Evolutionary conservation across 352 stramenopile genomes (phyloP), one percentile per base, ranked within the genome.

Genomic region (Globisporangium irregulare): DNA sequence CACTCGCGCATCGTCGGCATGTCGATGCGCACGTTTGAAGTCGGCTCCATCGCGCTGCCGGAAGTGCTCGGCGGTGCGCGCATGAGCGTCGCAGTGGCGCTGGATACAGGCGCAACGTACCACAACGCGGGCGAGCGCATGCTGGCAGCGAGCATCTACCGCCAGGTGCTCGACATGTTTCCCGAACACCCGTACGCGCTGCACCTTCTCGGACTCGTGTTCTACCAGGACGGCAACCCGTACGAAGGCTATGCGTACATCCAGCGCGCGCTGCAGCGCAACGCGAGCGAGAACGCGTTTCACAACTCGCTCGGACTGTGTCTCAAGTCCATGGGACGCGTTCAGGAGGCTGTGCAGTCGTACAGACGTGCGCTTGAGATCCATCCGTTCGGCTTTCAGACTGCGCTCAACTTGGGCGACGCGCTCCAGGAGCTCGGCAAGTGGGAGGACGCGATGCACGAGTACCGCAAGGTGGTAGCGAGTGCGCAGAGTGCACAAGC

Each of bases 11-110:
- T 92, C 51, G 65, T 93, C 15, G 84, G 74, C 8, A 65, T 90
- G 14, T 95, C 87, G 14, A 82, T 82, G 64, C 78, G 87, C 1
- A 78, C 74, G 8, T 92, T 95, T 59, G 70, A 81, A 7, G 84
- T 93, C 18, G 85, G 70, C 0, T 86, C 81, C 0, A 64, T 92
- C 29, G 32, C 76, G 0, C 41, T 83, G 22, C 62, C 72, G 7
- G 68, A 66, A 2, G 57, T 73, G 0, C 51, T 41, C 4, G 14
- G 38, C 8, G 29, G 63, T 3, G 48, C 55, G 8, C 76, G 71
- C 3, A 51, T 92, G 58, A 86, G 83, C 25, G 65, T 93, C 20
- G 64, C 61, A 0, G 68, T 76, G 15, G 84, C 85, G 4, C 59
- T 93, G 48, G 73, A 82, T 15, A 59, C 73, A 1, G 87, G 73